Evolutionary conservation across 2,329 filamentous ascomycete species (phyloP).

Genomic region (Amylocarpus encephaloides): DNA sequence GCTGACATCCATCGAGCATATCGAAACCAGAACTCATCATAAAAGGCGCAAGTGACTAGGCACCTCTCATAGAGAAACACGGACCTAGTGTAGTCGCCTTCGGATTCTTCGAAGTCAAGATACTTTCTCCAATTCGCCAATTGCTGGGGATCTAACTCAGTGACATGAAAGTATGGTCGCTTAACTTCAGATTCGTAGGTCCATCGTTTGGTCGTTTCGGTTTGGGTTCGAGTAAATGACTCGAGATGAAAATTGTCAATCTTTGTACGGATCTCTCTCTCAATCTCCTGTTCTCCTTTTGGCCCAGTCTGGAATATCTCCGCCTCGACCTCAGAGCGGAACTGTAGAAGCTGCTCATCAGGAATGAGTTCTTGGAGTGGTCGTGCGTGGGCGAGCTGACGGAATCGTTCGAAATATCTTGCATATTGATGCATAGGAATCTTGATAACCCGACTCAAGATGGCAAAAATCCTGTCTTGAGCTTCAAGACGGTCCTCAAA

Average conservation of each 20-base stretch:
- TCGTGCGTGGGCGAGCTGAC: constrained; percentile 64
- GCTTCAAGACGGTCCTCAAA: constrained; percentile 89
- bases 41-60: constrained; percentile 84
- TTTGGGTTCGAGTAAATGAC: constrained; percentile 72
- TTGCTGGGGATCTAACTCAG: constrained; percentile 79
- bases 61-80: constrained; percentile 91
- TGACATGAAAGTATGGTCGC: constrained; percentile 94
- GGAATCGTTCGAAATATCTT: constrained; percentile 88
- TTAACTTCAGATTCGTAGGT: constrained; percentile 93
- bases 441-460: constrained; percentile 74
- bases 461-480: constrained; percentile 76
- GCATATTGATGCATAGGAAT: constrained; percentile 96
- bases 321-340: constrained; percentile 65
- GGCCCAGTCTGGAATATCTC: constrained; percentile 50
- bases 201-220: constrained; percentile 88
- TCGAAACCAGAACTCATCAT: constrained; percentile 98
- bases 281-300: constrained; percentile 70
- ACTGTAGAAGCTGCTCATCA: constrained; percentile 58
- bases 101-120: constrained; percentile 86
- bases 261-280: constrained; percentile 73
- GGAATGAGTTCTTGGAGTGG: constrained; percentile 69
- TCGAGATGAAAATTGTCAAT: constrained; percentile 78
- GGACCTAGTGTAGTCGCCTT: constrained; percentile 68
- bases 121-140: constrained; percentile 92
- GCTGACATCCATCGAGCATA: constrained; percentile 91